Percentiles rank a stretch among this genome's conserved stretches.
phyloP scores from a whole-genome alignment of 441 rosid species.

The Flueggea neowawraea region DNA sequence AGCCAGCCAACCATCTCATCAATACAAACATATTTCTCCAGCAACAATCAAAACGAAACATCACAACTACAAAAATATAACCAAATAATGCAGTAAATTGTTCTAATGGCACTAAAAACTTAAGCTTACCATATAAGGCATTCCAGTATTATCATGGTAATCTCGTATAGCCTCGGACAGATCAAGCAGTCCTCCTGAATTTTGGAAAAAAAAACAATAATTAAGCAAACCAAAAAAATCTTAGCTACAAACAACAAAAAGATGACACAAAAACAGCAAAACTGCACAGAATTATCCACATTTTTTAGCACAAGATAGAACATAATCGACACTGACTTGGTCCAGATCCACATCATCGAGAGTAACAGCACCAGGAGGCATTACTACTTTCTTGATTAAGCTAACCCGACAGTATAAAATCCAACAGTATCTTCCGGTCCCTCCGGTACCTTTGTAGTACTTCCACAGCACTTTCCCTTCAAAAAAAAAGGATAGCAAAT shows the following conservation, averaged over 20 bases:
- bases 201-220: conserved; percentile 2
- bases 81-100: too few species aligned
- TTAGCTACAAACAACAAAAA: conserved; percentile 1
- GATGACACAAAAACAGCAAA: conserved; percentile 11
- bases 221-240: conserved; percentile 10
- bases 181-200: conserved; percentile 78
- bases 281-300: conserved; percentile 50
- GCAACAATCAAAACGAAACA: too few species aligned
- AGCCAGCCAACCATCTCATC: too few species aligned
- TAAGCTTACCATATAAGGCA: conserved; percentile 82
- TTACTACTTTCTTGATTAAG: conserved; percentile 86
- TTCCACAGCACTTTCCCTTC: conserved; percentile 74
- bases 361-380: conserved; percentile 99
- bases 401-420: conserved; percentile 83
- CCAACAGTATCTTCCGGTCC: conserved; percentile 77
- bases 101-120: background rate
- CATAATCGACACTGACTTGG: conserved; percentile 97
- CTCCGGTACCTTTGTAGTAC: conserved; percentile 85
- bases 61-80: background rate
- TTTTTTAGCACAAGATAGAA: conserved; percentile 83
- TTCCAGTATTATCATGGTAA: conserved; percentile 76
- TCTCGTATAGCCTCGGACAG: conserved; percentile 96
- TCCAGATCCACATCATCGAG: conserved; percentile 97
- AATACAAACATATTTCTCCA: too few species aligned
- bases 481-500: background rate